Evolutionary conservation across 345 rosid species (phyloP).

Genomic region (rapeseed (Brassica napus)): DNA sequence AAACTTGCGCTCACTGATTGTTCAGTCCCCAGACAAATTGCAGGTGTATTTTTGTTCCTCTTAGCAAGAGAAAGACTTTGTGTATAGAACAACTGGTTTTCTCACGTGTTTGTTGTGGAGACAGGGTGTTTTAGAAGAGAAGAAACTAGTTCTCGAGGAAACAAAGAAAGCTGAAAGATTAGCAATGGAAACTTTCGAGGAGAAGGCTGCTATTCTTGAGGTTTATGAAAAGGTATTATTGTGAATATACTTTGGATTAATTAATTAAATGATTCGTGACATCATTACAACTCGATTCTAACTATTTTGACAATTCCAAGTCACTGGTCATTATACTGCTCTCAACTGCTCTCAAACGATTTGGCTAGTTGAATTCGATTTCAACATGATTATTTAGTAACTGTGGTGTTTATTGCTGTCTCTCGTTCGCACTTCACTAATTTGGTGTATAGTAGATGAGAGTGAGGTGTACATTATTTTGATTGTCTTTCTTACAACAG

Average conservation of each 20-base stretch:
- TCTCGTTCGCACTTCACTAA: background rate
- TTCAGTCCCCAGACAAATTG: constrained; percentile 92
- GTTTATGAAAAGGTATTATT: constrained; percentile 71
- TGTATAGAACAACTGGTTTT: background rate
- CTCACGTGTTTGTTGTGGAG: constrained; percentile 7
- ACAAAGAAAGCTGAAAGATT: constrained; percentile 68
- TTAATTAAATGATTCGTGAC: constrained; percentile 9
- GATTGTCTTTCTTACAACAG: background rate
- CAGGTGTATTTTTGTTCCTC: constrained; percentile 53
- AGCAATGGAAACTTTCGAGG: constrained; percentile 70
- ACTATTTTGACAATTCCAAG: constrained; percentile 1
- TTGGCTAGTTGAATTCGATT: background rate
- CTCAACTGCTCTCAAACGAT: background rate
- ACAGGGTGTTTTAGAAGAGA: constrained; percentile 87
- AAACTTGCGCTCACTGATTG: constrained; percentile 71
- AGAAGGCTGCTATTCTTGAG: constrained; percentile 65
- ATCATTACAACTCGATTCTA: constrained; percentile 10
- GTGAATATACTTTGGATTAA: constrained; percentile 7
- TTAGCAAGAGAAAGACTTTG: background rate
- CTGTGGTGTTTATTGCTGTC: constrained; percentile 18
- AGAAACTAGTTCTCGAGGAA: constrained; percentile 60
- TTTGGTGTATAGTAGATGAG: constrained; percentile 21
- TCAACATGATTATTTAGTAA: background rate
- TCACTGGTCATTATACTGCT: background rate
- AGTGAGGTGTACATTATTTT: background rate